Evolutionary conservation across 805 yeast species (phyloP).

Genomic region (Zygotorulaspora florentina): DNA sequence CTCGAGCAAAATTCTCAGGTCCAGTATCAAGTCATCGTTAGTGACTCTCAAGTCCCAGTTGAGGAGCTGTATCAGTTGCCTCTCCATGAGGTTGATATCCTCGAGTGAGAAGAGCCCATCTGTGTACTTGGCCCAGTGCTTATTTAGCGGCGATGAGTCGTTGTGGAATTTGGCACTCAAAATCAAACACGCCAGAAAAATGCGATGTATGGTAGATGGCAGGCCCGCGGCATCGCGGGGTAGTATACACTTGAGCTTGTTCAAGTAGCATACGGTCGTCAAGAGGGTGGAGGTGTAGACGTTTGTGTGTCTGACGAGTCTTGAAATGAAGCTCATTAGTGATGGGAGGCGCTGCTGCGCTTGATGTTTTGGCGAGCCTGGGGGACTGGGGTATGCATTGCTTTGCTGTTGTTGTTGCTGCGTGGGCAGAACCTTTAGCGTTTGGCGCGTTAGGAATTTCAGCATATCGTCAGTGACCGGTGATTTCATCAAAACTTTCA

Average conservation of each 20-base stretch:
- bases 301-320: slow-evolving; percentile 66
- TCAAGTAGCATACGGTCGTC: slow-evolving; percentile 66
- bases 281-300: slow-evolving; percentile 78
- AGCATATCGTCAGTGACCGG: slow-evolving; percentile 76
- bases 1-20: slow-evolving; percentile 66
- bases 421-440: slow-evolving; percentile 66
- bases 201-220: slow-evolving; percentile 76
- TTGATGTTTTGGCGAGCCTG: slow-evolving; percentile 29
- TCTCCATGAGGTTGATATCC: slow-evolving; percentile 77
- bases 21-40: slow-evolving; percentile 61
- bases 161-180: slow-evolving; percentile 71
- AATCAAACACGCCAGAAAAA: slow-evolving; percentile 68
- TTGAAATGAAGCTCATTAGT: slow-evolving; percentile 67
- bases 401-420: slow-evolving; percentile 19
- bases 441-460: slow-evolving; percentile 59
- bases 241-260: slow-evolving; percentile 53
- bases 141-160: slow-evolving; percentile 73
- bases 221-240: slow-evolving; percentile 72
- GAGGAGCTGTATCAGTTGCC: slow-evolving; percentile 62
- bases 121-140: slow-evolving; percentile 75
- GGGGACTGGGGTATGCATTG: slow-evolving; percentile 33
- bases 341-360: slow-evolving; percentile 45
- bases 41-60: slow-evolving; percentile 70
- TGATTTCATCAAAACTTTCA: slow-evolving; percentile 52
- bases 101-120: slow-evolving; percentile 64